Conservation (phyloP, 345 rosid species). For the Moringa oleifera region DNA sequence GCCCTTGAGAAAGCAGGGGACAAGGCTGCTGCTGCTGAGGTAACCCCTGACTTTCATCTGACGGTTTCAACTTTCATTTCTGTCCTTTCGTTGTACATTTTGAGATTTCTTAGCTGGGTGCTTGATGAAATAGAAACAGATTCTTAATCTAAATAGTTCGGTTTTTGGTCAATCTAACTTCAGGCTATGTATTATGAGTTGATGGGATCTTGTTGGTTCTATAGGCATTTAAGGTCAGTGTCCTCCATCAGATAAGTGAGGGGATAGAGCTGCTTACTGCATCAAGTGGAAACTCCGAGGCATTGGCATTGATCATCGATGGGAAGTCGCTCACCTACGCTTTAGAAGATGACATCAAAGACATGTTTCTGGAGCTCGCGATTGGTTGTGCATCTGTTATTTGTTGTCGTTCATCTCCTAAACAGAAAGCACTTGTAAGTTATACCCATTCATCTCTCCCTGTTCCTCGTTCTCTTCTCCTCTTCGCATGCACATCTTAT, state of each 20-base stretch:
- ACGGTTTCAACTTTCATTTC: no score
- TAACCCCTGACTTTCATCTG: constrained; percentile 18
- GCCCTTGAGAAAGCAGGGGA: constrained; percentile 71
- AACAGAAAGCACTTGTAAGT: constrained; percentile 91
- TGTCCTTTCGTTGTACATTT: neutral
- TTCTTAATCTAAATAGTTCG: no score
- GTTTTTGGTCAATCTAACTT: no score
- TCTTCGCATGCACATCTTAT: no score
- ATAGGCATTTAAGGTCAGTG: constrained; percentile 67
- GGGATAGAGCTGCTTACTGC: constrained; percentile 46
- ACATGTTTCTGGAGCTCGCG: constrained; percentile 77
- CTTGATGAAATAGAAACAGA: no score
- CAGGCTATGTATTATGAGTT: constrained; percentile 5
- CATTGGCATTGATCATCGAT: constrained; percentile 83
- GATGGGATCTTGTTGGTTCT: constrained; percentile 8
- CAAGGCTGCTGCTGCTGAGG: constrained; percentile 51
- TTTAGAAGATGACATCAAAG: constrained; percentile 65
- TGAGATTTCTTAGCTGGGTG: neutral
- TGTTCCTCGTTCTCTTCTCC: neutral
- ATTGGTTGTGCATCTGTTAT: constrained; percentile 88
- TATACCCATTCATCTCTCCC: neutral
- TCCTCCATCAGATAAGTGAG: constrained; percentile 48
- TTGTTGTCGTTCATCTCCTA: constrained; percentile 96
- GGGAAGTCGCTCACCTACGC: constrained; percentile 83
- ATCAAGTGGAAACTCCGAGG: constrained; percentile 49